Evolutionary conservation across 2,329 filamentous ascomycete genomes (phyloP).

Genomic region (Anisogramma anomala): DNA sequence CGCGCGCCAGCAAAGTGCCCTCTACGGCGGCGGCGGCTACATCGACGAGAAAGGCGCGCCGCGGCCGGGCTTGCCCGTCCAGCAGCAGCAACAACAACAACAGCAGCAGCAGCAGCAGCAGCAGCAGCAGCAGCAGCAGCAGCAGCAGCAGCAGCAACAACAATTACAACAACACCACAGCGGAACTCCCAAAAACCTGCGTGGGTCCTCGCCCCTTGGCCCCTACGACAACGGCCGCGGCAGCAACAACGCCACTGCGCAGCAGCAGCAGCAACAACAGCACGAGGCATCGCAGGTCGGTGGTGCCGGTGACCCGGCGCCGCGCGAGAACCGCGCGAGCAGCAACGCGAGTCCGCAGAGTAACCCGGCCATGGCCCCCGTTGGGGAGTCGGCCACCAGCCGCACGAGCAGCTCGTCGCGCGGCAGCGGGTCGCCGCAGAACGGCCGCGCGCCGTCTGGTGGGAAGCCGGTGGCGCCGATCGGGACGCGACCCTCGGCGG

Average conservation of each 20-base stretch:
- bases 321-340: slow-evolving; percentile 64
- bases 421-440: slow-evolving; percentile 58
- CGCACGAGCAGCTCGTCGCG: slow-evolving; percentile 82
- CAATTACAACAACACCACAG: too few species aligned
- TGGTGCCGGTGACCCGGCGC: slow-evolving; percentile 35
- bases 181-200: slow-evolving; percentile 51
- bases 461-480: slow-evolving; percentile 74
- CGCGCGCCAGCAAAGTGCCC: slow-evolving; percentile 83
- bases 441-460: slow-evolving; percentile 34
- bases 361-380: slow-evolving; percentile 29
- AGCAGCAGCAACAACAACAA: too few species aligned
- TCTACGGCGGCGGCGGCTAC: slow-evolving; percentile 71
- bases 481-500: slow-evolving; percentile 66
- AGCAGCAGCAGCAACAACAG: slow-evolving; percentile 37
- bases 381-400: slow-evolving; percentile 53
- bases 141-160: too few species aligned
- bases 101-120: too few species aligned
- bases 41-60: slow-evolving; percentile 55
- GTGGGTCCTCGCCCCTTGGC: slow-evolving; percentile 70
- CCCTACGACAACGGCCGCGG: slow-evolving; percentile 53
- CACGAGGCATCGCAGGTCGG: too few species aligned
- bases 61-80: slow-evolving; percentile 54
- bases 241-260: slow-evolving; percentile 32
- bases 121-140: too few species aligned
- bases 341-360: slow-evolving; percentile 77